Evolutionary conservation across 148 eudicot species (phyloP).

Genomic region (Amaranthus hypochondriacus): DNA sequence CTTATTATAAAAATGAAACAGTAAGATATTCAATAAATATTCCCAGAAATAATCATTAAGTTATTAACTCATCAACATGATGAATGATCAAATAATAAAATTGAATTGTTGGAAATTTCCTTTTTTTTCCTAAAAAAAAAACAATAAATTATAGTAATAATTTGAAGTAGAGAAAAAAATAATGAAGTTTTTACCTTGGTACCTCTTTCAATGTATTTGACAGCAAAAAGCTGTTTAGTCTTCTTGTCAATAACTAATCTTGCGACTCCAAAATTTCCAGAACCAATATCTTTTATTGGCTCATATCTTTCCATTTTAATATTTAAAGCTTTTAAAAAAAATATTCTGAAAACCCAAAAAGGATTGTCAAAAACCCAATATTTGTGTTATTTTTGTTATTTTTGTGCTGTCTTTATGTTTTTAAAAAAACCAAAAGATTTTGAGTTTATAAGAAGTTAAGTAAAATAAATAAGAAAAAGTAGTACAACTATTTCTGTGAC

Average conservation of each 20-base stretch:
- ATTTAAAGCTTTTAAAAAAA: too few relatives aligned
- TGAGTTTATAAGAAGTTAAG: too few relatives aligned
- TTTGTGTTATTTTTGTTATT: too few relatives aligned
- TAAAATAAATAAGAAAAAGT: too few relatives aligned
- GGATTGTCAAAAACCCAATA: too few relatives aligned
- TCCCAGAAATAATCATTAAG: neutral
- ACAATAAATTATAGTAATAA: neutral
- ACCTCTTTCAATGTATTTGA: conserved; percentile 58
- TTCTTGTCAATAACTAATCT: conserved; percentile 49
- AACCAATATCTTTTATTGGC: conserved; percentile 39
- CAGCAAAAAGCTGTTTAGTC: conserved; percentile 45
- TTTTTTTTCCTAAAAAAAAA: neutral
- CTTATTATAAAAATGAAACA: neutral
- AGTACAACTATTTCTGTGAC: too few relatives aligned
- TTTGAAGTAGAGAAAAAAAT: neutral
- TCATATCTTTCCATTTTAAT: conserved; percentile 40
- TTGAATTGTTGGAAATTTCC: too few relatives aligned
- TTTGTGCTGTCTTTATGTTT: too few relatives aligned
- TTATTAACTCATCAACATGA: neutral
- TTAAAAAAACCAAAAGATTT: too few relatives aligned
- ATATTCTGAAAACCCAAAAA: too few relatives aligned
- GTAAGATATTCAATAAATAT: neutral
- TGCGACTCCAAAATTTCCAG: conserved; percentile 58
- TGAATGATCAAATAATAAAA: too few relatives aligned
- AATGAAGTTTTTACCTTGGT: conserved; percentile 22